Conservation (phyloP, 2,329 filamentous ascomycete species). For the Phyllosticta paracitricarpa region DNA sequence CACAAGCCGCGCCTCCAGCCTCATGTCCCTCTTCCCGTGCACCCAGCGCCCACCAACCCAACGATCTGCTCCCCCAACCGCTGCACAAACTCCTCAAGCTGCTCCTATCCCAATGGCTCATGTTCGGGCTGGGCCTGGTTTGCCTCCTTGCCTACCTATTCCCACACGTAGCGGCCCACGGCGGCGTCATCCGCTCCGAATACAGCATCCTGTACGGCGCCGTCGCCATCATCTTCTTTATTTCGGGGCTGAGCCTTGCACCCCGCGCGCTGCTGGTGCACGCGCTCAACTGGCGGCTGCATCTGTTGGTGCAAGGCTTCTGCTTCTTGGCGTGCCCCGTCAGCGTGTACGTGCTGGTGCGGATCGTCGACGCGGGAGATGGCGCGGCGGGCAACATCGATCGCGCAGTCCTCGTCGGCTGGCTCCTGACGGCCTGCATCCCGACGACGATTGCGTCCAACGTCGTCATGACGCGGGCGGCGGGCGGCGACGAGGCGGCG, state of each 20-base stretch:
- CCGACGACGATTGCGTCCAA: conserved; percentile 9
- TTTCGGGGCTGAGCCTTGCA: conserved; percentile 4
- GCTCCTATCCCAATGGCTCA: conserved; percentile 7
- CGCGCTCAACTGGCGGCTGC: conserved; percentile 8
- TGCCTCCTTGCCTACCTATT: conserved; percentile 9
- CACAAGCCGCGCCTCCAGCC: neutral
- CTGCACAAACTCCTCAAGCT: neutral
- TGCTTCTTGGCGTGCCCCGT: conserved; percentile 3
- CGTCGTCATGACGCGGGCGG: conserved; percentile 9
- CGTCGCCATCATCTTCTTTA: conserved; percentile 10
- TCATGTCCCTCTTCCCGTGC: neutral
- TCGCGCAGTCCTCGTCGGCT: conserved; percentile 5
- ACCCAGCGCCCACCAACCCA: neutral
- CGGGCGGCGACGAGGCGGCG: conserved; percentile 7
- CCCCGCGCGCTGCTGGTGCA: conserved; percentile 4
- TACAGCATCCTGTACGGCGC: conserved; percentile 11
- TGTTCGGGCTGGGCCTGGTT: conserved; percentile 7
- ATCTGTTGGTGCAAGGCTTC: conserved; percentile 7
- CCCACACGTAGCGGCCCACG: conserved; percentile 7
- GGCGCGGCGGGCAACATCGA: neutral
- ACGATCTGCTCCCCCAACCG: neutral
- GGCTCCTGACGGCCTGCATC: conserved; percentile 8
- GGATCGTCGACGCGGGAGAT: conserved; percentile 3
- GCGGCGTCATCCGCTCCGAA: conserved; percentile 7
- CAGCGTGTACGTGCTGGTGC: conserved; percentile 7